phyloP scores from a whole-genome alignment of 2,329 filamentous ascomycete species.

The Arachnopeziza araneosa region DNA sequence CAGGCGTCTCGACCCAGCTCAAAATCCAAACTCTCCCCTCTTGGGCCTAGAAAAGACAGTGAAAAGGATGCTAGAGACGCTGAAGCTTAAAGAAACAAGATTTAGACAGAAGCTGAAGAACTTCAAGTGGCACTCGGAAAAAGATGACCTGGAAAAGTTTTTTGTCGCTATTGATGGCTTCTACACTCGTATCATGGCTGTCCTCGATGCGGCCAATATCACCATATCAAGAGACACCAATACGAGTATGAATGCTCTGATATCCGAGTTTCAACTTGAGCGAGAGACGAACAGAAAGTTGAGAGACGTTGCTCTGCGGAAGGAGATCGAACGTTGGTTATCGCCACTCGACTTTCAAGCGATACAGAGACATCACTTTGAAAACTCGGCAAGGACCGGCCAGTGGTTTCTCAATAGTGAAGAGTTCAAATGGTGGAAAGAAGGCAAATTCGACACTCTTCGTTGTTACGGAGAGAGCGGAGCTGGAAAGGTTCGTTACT shows the following conservation, averaged over 20 bases:
- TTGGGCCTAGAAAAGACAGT: conserved; percentile 2
- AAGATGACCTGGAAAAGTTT: conserved; percentile 8
- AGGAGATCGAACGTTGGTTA: conserved; percentile 15
- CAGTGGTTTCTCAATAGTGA: conserved; percentile 11
- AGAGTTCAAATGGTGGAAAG: conserved; percentile 12
- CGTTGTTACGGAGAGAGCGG: conserved; percentile 13
- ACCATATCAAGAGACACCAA: conserved; percentile 2
- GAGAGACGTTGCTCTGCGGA: conserved; percentile 6
- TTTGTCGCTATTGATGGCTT: conserved; percentile 8
- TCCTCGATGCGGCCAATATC: conserved; percentile 1
- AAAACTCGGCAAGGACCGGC: conserved; percentile 1
- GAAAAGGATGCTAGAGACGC: conserved; percentile 3
- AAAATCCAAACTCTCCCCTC: conserved; percentile 6
- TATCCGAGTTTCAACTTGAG: conserved; percentile 1
- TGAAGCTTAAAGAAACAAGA: neutral
- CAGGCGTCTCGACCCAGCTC: conserved; percentile 3
- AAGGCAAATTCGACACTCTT: conserved; percentile 10
- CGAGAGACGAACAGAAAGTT: neutral
- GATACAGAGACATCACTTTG: conserved; percentile 6
- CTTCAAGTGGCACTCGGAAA: conserved; percentile 16
- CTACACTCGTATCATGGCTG: conserved; percentile 4
- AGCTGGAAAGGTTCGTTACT: conserved; percentile 12
- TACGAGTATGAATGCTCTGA: conserved; percentile 2
- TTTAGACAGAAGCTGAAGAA: conserved; percentile 4
- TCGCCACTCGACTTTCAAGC: conserved; percentile 14